Percentiles rank a stretch among this genome's conserved stretches.
Conservation (phyloP, 495 filamentous ascomycete species). For the Neurospora sp. region DNA sequence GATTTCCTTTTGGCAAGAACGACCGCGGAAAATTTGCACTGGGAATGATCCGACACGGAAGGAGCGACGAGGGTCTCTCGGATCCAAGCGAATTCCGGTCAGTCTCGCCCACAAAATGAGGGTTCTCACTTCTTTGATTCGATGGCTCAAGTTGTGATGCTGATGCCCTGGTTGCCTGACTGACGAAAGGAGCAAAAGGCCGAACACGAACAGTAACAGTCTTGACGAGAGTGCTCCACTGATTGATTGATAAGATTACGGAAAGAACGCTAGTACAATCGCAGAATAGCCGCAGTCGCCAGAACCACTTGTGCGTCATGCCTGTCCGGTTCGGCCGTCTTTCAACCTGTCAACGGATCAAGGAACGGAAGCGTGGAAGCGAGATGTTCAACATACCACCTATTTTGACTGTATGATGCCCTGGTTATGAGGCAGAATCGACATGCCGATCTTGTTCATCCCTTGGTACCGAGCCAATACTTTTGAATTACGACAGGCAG, state of each 20-base stretch:
- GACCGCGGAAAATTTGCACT: not conserved
- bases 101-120: constrained; percentile 2
- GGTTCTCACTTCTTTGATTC: constrained; percentile 13
- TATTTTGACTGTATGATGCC: not conserved
- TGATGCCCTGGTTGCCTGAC: constrained; percentile 7
- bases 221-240: constrained; percentile 11
- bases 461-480: not conserved
- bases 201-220: not conserved
- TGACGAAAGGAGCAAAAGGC: not conserved
- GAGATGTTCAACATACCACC: not conserved
- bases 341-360: not conserved
- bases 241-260: constrained; percentile 31
- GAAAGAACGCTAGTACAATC: constrained; percentile 1
- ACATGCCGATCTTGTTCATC: not conserved
- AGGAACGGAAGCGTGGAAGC: not conserved
- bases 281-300: not conserved
- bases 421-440: not conserved
- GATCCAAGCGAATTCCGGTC: not conserved
- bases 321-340: not conserved
- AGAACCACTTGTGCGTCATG: constrained; percentile 3
- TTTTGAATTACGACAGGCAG: not conserved
- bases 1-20: not conserved
- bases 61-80: not conserved
- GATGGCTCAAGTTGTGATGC: constrained; percentile 3
- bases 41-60: not conserved